phyloP scores from a whole-genome alignment of 192 early-diverging fungal species.

The Backusella tarrabulga region DNA sequence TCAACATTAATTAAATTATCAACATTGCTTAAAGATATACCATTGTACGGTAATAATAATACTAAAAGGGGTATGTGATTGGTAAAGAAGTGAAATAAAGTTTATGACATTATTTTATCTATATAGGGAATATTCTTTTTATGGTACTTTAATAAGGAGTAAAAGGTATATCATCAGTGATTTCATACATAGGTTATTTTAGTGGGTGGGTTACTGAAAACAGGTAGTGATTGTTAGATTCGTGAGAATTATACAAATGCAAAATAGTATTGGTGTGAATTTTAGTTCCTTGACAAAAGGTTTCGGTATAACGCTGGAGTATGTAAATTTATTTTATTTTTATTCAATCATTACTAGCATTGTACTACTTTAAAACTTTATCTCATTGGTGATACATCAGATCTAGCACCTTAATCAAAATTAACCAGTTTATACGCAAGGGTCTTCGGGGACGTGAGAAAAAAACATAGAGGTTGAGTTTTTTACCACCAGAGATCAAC shows the following conservation, averaged over 20 bases:
- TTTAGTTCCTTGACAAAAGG: background rate
- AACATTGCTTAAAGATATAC: background rate
- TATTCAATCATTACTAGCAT: background rate
- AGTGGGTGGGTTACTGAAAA: background rate
- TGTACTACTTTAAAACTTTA: slow-evolving; percentile 1
- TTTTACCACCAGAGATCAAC: background rate
- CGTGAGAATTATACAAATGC: background rate
- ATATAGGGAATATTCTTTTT: background rate
- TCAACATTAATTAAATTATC: background rate
- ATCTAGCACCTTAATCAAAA: background rate
- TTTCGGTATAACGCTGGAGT: background rate
- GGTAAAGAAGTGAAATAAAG: background rate
- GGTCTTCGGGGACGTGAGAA: background rate
- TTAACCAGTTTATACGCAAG: background rate
- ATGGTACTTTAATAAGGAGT: background rate
- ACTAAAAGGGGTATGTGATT: background rate
- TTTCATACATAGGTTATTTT: background rate
- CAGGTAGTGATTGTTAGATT: background rate
- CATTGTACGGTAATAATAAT: background rate
- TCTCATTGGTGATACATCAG: slow-evolving; percentile 4
- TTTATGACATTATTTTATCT: background rate
- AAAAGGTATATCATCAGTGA: background rate
- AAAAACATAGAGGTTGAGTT: background rate
- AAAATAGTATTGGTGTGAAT: background rate
- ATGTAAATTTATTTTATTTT: background rate